Evolutionary conservation across 805 yeast species (phyloP).

Genomic region (Candida pseudofarinosa): DNA sequence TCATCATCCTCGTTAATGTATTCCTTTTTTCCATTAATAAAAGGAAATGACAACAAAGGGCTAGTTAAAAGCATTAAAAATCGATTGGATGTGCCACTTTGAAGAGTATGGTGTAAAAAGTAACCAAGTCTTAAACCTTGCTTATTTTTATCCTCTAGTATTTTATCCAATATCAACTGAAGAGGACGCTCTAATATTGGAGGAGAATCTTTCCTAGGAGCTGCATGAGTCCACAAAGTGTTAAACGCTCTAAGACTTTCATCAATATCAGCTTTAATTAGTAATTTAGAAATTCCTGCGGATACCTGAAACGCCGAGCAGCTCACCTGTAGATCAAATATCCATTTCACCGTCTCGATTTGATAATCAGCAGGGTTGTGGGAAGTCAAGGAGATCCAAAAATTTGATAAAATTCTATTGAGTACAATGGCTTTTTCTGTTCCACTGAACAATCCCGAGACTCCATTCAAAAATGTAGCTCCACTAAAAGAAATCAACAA

Average conservation of each 20-base stretch:
- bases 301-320: slow-evolving; percentile 58
- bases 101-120: slow-evolving; percentile 45
- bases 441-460: slow-evolving; percentile 25
- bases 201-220: slow-evolving; percentile 45
- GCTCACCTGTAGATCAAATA: slow-evolving; percentile 58
- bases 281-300: slow-evolving; percentile 61
- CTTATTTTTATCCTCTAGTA: slow-evolving; percentile 41
- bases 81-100: slow-evolving; percentile 55
- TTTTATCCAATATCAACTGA: slow-evolving; percentile 62
- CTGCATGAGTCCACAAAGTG: slow-evolving; percentile 71
- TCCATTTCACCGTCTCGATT: slow-evolving; percentile 62
- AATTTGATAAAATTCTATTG: slow-evolving; percentile 36
- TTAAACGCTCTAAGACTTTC: slow-evolving; percentile 53
- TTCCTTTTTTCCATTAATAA: slow-evolving; percentile 24
- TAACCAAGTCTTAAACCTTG: slow-evolving; percentile 40
- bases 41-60: slow-evolving; percentile 44
- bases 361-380: slow-evolving; percentile 52
- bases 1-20: slow-evolving; percentile 50
- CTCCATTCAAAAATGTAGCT: slow-evolving; percentile 34
- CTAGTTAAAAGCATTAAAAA: slow-evolving; percentile 56
- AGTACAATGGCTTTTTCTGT: slow-evolving; percentile 35
- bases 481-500: slow-evolving; percentile 41
- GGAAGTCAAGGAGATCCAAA: slow-evolving; percentile 55
- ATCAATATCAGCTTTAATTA: slow-evolving; percentile 33
- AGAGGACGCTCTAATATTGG: slow-evolving; percentile 58